Conservation (phyloP, 805 yeast genomes). For the Tanozyma kutaoensis region DNA sequence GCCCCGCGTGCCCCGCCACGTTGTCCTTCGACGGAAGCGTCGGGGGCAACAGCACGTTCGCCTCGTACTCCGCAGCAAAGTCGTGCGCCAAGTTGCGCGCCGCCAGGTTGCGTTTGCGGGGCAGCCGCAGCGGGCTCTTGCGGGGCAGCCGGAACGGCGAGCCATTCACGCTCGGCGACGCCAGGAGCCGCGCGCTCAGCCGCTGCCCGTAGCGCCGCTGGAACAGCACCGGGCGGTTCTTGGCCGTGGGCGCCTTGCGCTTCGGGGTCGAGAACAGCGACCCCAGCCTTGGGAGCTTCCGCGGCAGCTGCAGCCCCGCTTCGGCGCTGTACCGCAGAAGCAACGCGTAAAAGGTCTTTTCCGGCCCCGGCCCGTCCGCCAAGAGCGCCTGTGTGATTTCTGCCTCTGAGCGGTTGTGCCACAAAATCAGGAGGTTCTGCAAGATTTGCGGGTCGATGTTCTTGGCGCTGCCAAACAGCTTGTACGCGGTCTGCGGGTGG, state of each 20-base stretch:
- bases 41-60: too few species aligned
- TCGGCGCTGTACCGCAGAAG: slow-evolving; percentile 25
- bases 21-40: slow-evolving; percentile 22
- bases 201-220: slow-evolving; percentile 21
- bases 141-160: slow-evolving; percentile 15
- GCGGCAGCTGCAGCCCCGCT: too few species aligned
- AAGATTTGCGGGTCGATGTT: slow-evolving; percentile 41
- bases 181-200: slow-evolving; percentile 9
- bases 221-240: slow-evolving; percentile 26
- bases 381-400: slow-evolving; percentile 25
- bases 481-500: slow-evolving; percentile 39
- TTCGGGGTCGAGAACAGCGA: slow-evolving; percentile 1
- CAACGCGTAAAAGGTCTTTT: slow-evolving; percentile 32
- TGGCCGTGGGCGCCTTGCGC: slow-evolving; percentile 18
- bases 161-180: slow-evolving; percentile 19
- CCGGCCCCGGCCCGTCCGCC: slow-evolving; percentile 27
- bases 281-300: too few species aligned
- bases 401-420: slow-evolving; percentile 38
- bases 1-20: too few species aligned
- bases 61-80: too few species aligned
- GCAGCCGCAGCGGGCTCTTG: slow-evolving; percentile 5
- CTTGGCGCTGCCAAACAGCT: slow-evolving; percentile 31
- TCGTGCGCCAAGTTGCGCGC: too few species aligned
- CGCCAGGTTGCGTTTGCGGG: slow-evolving; percentile 10
- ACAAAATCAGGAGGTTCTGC: slow-evolving; percentile 40